A percentile compares a stretch with the other conserved stretches of the same genome.
Evolutionary conservation across 139 green algal species (phyloP).

Genomic region (Auxenochlorella protothecoides): DNA sequence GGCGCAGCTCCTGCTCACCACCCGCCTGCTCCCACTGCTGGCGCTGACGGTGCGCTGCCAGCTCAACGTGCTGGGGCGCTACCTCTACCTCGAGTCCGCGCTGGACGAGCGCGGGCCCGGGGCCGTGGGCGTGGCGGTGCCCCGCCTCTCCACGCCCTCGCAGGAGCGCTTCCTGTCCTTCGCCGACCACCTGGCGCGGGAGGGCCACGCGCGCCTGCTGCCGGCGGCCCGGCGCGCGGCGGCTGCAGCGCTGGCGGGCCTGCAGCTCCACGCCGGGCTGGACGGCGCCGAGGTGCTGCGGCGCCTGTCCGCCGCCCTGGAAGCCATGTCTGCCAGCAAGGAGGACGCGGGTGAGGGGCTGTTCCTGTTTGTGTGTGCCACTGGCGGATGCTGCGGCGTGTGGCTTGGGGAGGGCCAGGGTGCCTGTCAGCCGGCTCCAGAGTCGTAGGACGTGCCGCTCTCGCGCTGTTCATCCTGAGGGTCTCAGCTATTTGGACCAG

Average conservation of each 20-base stretch:
- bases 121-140: background rate
- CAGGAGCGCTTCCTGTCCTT: constrained; percentile 40
- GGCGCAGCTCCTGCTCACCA: constrained; percentile 16
- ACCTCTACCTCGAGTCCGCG: constrained; percentile 57
- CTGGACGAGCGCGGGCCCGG: constrained; percentile 19
- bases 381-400: no score
- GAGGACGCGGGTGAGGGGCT: no score
- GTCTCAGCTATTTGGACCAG: no score
- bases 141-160: constrained; percentile 15
- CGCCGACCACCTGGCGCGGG: constrained; percentile 30
- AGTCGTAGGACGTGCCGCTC: no score
- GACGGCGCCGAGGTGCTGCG: constrained; percentile 5
- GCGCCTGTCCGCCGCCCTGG: constrained; percentile 4
- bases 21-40: constrained; percentile 57
- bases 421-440: no score
- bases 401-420: no score
- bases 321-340: background rate
- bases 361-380: no score
- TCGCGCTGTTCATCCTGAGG: no score
- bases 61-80: constrained; percentile 65
- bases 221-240: constrained; percentile 7
- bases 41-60: constrained; percentile 59
- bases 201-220: constrained; percentile 11
- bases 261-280: constrained; percentile 13
- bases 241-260: background rate